Conservation (phyloP, 192 early-diverging fungal genomes). For the Coemansia sp. region DNA sequence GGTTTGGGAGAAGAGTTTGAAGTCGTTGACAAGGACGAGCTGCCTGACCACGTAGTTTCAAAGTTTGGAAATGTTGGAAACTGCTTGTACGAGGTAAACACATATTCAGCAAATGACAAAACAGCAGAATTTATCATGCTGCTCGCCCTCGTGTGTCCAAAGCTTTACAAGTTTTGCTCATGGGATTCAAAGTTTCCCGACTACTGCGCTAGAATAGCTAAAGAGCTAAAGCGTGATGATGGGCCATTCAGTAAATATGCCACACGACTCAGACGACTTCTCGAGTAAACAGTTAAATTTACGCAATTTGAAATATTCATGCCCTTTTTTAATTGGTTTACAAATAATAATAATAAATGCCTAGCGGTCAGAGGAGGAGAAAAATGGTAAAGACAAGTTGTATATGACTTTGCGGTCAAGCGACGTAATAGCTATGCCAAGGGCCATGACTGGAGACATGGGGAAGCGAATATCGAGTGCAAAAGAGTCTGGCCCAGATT, state of each 20-base stretch:
- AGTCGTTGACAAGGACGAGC: neutral
- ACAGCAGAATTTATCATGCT: neutral
- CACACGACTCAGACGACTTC: neutral
- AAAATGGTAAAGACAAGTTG: neutral
- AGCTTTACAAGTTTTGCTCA: neutral
- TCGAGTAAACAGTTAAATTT: no score
- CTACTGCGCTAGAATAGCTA: neutral
- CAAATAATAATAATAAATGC: no score
- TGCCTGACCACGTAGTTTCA: neutral
- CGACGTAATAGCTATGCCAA: constrained; percentile 87
- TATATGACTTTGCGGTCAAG: constrained; percentile 93
- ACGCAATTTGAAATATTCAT: no score
- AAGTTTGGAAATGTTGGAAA: neutral
- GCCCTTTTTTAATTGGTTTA: no score
- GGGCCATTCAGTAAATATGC: neutral
- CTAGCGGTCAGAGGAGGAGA: no score
- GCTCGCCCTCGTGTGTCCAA: neutral
- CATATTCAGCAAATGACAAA: no score
- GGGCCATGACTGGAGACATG: constrained; percentile 83
- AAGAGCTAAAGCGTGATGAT: neutral
- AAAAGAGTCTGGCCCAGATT: constrained; percentile 73
- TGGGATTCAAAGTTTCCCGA: neutral
- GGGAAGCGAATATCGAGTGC: constrained; percentile 94
- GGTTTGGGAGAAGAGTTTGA: neutral
- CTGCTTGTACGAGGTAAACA: neutral